Evolutionary conservation across 169 alveolate species (phyloP).

Genomic region (Eimeria brunetti): DNA sequence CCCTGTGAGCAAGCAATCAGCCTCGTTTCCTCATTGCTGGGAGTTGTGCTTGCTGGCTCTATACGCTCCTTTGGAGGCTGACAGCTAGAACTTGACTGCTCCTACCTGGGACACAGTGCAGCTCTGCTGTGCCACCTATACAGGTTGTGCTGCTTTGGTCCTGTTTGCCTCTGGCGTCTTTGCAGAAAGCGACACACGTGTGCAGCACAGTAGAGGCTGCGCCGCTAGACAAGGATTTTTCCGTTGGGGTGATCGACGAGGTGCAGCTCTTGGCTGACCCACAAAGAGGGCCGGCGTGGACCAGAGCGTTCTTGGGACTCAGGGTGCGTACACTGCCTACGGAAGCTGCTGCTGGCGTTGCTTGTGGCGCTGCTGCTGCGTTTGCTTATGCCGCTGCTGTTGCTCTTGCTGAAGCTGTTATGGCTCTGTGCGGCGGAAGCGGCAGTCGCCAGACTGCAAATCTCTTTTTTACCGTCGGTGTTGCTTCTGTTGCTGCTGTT

Average conservation of each 20-base stretch:
- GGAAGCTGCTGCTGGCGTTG: not conserved
- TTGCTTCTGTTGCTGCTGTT: not conserved
- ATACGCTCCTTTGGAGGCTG: not conserved
- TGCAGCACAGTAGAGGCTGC: slow-evolving; percentile 95
- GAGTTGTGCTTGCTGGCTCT: not conserved
- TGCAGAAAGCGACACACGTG: slow-evolving; percentile 88
- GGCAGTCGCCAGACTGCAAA: not conserved
- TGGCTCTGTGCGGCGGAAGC: not conserved
- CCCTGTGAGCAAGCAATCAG: slow-evolving; percentile 33
- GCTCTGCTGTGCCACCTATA: not conserved
- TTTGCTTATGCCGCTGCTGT: not conserved
- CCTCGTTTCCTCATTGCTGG: slow-evolving; percentile 7
- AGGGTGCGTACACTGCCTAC: slow-evolving; percentile 53
- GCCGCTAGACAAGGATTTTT: slow-evolving; percentile 87
- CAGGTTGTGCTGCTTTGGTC: not conserved
- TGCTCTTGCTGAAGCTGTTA: not conserved
- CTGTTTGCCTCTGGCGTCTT: not conserved
- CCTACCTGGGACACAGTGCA: not conserved
- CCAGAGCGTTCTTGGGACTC: slow-evolving; percentile 93
- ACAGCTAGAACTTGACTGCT: not conserved
- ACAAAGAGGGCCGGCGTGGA: slow-evolving; percentile 95
- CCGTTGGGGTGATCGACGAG: slow-evolving; percentile 95
- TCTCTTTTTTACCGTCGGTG: not conserved
- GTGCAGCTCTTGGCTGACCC: slow-evolving; percentile 93
- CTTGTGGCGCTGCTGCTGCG: not conserved